phyloP scores from a whole-genome alignment of 1,284 basidiomycete genomes.

The Boletus subluridellus region DNA sequence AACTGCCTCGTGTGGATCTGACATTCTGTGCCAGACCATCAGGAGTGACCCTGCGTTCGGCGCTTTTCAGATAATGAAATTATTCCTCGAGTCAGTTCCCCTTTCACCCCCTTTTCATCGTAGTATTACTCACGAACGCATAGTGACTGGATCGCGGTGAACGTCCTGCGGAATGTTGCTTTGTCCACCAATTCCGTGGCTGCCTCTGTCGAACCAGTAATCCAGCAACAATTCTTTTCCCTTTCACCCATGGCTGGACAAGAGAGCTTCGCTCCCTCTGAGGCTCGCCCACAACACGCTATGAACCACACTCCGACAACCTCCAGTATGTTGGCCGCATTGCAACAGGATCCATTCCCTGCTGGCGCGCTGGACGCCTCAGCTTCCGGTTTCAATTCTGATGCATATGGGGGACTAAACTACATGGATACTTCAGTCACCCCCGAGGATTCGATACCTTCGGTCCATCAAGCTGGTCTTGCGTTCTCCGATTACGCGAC shows the following conservation, averaged over 20 bases:
- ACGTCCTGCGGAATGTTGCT: conserved; percentile 79
- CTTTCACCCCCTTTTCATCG: conserved; percentile 3
- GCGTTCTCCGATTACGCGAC: conserved; percentile 66
- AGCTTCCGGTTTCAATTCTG: conserved; percentile 56
- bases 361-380: conserved; percentile 59
- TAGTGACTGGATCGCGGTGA: conserved; percentile 87
- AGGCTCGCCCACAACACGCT: conserved; percentile 48
- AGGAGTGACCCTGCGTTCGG: conserved; percentile 86
- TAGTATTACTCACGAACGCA: conserved; percentile 21
- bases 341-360: conserved; percentile 71
- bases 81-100: conserved; percentile 76
- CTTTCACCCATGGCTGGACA: conserved; percentile 79
- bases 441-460: conserved; percentile 55
- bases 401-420: conserved; percentile 63
- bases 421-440: conserved; percentile 69
- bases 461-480: conserved; percentile 54
- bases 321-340: conserved; percentile 80
- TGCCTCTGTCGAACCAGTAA: conserved; percentile 82
- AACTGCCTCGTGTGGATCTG: conserved; percentile 1
- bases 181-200: conserved; percentile 85
- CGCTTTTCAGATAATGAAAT: conserved; percentile 84
- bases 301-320: conserved; percentile 78
- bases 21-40: conserved; percentile 58
- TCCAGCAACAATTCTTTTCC: conserved; percentile 81
- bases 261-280: conserved; percentile 62